These are phyloP conservation scores for Glycine tomentella DNA, from an alignment of 306 rosid species.

Conservation along the genomic window DNA sequence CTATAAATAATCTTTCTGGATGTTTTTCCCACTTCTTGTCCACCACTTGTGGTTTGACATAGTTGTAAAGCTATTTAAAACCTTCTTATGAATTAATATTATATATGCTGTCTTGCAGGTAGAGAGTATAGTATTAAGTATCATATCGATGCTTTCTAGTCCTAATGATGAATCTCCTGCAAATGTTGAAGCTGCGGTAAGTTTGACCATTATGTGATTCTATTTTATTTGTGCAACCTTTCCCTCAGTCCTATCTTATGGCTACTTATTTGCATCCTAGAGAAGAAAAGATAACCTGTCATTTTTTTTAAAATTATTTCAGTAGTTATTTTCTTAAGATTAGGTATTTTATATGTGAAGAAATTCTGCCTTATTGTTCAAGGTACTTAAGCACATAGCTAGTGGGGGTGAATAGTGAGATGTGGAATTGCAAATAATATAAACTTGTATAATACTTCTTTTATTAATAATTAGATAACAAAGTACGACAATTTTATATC, in stretches of 20 bases:
- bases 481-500: not conserved
- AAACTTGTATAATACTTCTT: not conserved
- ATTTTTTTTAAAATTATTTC: too few species aligned
- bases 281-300: not conserved
- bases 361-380: not conserved
- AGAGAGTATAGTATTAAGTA: constrained; percentile 96
- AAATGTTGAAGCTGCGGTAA: constrained; percentile 98
- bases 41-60: constrained; percentile 18
- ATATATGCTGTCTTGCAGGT: constrained; percentile 67
- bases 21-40: constrained; percentile 27
- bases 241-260: not conserved
- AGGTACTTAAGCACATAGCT: not conserved
- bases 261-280: constrained; percentile 29
- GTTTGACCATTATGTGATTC: constrained; percentile 44
- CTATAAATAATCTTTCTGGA: constrained; percentile 30
- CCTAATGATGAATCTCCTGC: constrained; percentile 99
- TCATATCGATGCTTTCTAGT: constrained; percentile 95
- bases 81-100: not conserved
- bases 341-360: constrained; percentile 18
- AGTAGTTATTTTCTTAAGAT: too few species aligned
- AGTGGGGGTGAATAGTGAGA: not conserved
- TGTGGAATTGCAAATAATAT: not conserved
- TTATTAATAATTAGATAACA: constrained; percentile 11
- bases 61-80: constrained; percentile 30
- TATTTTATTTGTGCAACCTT: constrained; percentile 3